These are phyloP conservation scores for Wickerhamomyces sp. DNA, from an alignment of 1,139 yeast genomes.

Conservation along the genomic window DNA sequence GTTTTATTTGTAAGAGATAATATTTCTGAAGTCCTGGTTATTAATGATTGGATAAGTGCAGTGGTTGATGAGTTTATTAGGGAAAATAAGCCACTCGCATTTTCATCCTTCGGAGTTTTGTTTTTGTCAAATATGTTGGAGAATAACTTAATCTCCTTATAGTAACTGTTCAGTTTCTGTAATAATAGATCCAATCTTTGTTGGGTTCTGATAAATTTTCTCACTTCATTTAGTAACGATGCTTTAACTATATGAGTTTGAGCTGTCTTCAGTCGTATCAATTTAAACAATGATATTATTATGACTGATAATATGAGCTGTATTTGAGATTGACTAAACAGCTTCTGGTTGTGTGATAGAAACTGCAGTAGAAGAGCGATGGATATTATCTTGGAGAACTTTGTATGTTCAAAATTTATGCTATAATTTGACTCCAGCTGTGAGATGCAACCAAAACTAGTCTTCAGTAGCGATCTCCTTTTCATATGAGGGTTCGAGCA, in stretches of 20 bases:
- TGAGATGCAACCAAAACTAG: conserved; percentile 5
- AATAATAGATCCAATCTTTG: conserved; percentile 18
- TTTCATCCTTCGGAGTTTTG: background rate
- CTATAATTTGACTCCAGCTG: background rate
- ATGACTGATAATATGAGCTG: conserved; percentile 2
- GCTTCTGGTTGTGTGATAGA: background rate
- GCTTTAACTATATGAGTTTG: conserved; percentile 9
- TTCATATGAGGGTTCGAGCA: conserved; percentile 8
- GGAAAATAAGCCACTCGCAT: conserved; percentile 20
- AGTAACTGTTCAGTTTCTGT: conserved; percentile 15
- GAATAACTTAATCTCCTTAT: conserved; percentile 18
- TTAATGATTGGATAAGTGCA: conserved; percentile 22
- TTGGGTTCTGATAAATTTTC: conserved; percentile 11
- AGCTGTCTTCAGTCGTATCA: background rate
- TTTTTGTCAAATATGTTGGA: conserved; percentile 5
- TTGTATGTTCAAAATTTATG: background rate
- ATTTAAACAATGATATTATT: background rate
- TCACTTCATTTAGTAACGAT: conserved; percentile 13
- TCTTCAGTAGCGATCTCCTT: background rate
- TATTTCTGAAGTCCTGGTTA: conserved; percentile 23
- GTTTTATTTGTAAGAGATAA: conserved; percentile 26
- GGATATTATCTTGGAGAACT: conserved; percentile 1
- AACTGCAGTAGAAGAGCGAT: background rate
- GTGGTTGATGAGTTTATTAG: conserved; percentile 26
- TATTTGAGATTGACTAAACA: conserved; percentile 1